These are phyloP conservation scores for Wallacemonas sp. DNA, from an alignment of 208 protist genomes.

Conservation along the genomic window DNA sequence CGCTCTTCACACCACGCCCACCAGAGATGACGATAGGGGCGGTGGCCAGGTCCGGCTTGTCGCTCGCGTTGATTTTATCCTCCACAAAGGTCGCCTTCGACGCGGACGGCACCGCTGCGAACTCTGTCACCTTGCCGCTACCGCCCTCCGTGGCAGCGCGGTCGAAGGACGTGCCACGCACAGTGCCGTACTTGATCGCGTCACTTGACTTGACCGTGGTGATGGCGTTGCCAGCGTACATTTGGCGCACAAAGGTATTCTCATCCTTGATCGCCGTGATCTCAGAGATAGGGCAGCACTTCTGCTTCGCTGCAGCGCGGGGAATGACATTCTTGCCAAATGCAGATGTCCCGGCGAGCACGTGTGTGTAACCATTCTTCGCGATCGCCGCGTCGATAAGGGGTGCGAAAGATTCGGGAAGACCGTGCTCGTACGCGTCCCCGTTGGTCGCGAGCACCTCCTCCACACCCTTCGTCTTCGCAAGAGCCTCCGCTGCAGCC, in stretches of 20 bases:
- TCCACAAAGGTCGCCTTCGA: conserved; percentile 58
- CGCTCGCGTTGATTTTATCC: conserved; percentile 45
- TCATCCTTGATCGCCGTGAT: conserved; percentile 88
- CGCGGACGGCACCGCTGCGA: conserved; percentile 27
- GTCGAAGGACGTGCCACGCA: conserved; percentile 92
- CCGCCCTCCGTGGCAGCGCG: conserved; percentile 48
- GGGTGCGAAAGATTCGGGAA: conserved; percentile 82
- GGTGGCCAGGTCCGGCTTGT: conserved; percentile 94
- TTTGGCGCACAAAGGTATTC: conserved; percentile 95
- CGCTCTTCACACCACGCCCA: conserved; percentile 95
- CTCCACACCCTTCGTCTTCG: conserved; percentile 75
- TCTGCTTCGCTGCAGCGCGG: conserved; percentile 87
- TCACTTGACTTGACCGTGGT: conserved; percentile 92
- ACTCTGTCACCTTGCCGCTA: conserved; percentile 29
- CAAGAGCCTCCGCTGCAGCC: conserved; percentile 35
- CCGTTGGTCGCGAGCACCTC: conserved; percentile 72
- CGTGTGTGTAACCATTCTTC: conserved; percentile 89
- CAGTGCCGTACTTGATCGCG: conserved; percentile 93
- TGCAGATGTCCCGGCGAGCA: conserved; percentile 89
- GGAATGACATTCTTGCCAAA: conserved; percentile 96
- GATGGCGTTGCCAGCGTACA: conserved; percentile 98
- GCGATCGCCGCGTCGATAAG: conserved; percentile 53
- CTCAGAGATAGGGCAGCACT: conserved; percentile 93
- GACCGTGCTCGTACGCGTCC: conserved; percentile 70
- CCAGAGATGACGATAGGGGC: conserved; percentile 93